Evolutionary conservation across 768 basidiomycete genomes (phyloP).

Genomic region (Sutorius australiensis): DNA sequence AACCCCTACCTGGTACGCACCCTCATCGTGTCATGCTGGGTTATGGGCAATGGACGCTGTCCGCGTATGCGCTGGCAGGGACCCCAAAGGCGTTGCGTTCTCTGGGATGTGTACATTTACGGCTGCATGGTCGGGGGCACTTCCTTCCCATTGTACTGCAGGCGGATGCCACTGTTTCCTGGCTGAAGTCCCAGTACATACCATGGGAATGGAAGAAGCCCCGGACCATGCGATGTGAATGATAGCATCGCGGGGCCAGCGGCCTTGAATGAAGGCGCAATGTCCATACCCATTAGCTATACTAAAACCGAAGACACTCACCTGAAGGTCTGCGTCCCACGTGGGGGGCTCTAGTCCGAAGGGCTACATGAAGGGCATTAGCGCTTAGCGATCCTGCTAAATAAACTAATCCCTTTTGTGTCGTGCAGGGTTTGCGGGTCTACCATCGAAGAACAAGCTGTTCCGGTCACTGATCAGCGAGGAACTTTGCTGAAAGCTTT

Average conservation of each 20-base stretch:
- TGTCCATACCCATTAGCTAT: background rate
- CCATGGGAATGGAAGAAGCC: conserved; percentile 57
- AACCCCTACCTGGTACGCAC: conserved; percentile 16
- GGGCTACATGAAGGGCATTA: conserved; percentile 2
- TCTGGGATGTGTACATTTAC: conserved; percentile 21
- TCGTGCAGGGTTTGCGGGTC: background rate
- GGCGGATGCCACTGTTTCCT: conserved; percentile 29
- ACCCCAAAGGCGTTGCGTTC: conserved; percentile 16
- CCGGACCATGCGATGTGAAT: conserved; percentile 35
- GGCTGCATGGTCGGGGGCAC: conserved; percentile 35
- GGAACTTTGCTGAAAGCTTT: background rate
- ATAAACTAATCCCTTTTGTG: conserved; percentile 1
- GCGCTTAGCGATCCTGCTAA: background rate
- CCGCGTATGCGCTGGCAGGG: background rate
- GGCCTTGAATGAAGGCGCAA: background rate
- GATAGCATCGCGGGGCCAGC: conserved; percentile 26
- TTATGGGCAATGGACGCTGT: conserved; percentile 10
- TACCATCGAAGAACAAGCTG: conserved; percentile 2
- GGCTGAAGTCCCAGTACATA: conserved; percentile 39
- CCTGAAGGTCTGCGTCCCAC: background rate
- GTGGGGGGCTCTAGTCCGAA: conserved; percentile 5
- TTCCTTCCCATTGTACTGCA: conserved; percentile 37
- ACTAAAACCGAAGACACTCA: background rate
- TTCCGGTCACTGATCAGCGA: background rate
- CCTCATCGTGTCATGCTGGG: conserved; percentile 12